Evolutionary conservation across 805 yeast genomes (phyloP).

Genomic region (Ogataea dorogensis): DNA sequence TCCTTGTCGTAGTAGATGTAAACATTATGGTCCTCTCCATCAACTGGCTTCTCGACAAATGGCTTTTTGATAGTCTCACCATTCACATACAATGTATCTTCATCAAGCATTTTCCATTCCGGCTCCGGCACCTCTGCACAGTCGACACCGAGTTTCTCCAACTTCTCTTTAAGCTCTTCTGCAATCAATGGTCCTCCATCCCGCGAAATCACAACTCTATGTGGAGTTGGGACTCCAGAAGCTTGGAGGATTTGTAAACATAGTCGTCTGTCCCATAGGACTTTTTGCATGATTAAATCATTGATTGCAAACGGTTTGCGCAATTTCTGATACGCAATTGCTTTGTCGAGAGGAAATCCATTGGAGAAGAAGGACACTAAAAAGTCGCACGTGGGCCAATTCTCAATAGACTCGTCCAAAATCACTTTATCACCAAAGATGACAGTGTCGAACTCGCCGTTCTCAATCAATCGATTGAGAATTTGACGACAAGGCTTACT

Average conservation of each 20-base stretch:
- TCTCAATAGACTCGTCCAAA: constrained; percentile 86
- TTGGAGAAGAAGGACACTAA: constrained; percentile 89
- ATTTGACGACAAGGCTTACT: constrained; percentile 95
- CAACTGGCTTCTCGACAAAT: constrained; percentile 97
- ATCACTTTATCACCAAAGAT: constrained; percentile 97
- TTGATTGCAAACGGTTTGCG: constrained; percentile 89
- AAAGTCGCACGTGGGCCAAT: constrained; percentile 99
- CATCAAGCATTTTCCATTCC: constrained; percentile 83
- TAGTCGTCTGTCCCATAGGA: constrained; percentile 95
- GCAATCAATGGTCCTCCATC: constrained; percentile 95
- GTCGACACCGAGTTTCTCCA: constrained; percentile 61
- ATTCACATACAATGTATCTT: constrained; percentile 74
- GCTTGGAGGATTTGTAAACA: constrained; percentile 77
- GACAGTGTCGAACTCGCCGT: constrained; percentile 94
- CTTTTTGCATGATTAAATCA: constrained; percentile 87
- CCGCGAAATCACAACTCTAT: constrained; percentile 81
- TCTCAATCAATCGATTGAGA: constrained; percentile 79
- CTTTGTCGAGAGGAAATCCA: constrained; percentile 96
- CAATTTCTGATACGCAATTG: constrained; percentile 82
- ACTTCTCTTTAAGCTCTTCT: constrained; percentile 57
- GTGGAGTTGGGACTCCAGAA: constrained; percentile 86
- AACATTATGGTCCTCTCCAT: constrained; percentile 97
- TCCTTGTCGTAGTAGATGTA: constrained; percentile 84
- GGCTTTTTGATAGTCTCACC: constrained; percentile 79
- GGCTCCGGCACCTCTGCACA: constrained; percentile 58